phyloP scores from a whole-genome alignment of 192 early-diverging fungal genomes.

The Mycoemilia scoparia region DNA sequence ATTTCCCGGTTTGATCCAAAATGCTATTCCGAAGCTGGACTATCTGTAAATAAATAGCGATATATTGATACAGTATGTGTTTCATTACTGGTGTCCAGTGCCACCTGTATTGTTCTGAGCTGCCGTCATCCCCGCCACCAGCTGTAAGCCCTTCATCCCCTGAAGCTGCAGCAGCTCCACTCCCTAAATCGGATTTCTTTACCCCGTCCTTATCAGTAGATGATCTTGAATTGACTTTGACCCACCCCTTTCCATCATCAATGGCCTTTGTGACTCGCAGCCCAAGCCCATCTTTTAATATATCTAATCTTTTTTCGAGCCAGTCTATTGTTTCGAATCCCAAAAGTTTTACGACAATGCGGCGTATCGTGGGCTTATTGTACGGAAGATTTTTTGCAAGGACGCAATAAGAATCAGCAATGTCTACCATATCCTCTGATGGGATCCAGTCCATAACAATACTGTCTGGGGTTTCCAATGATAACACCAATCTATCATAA shows the following conservation, averaged over 20 bases:
- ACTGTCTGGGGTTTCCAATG: conserved; percentile 19
- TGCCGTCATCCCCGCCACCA: conserved; percentile 1
- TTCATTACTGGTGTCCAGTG: conserved; percentile 32
- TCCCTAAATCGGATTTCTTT: too few relatives aligned
- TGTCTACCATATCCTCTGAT: conserved; percentile 25
- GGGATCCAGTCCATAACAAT: conserved; percentile 22
- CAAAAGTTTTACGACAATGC: conserved; percentile 27
- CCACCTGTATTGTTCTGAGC: conserved; percentile 24
- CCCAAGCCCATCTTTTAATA: conserved; percentile 27
- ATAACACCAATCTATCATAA: conserved; percentile 17
- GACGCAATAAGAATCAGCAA: conserved; percentile 13
- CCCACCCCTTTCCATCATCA: conserved; percentile 23
- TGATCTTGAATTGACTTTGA: conserved; percentile 13
- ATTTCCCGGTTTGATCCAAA: conserved; percentile 5
- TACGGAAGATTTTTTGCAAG: conserved; percentile 20
- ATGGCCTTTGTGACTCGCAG: conserved; percentile 24
- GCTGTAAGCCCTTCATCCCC: conserved; percentile 1
- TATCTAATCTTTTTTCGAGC: conserved; percentile 28
- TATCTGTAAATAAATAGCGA: conserved; percentile 19
- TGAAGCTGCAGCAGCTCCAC: too few relatives aligned
- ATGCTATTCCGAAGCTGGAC: conserved; percentile 21
- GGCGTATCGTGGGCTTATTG: conserved; percentile 25
- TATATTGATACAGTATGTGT: conserved; percentile 28
- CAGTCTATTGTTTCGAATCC: conserved; percentile 20
- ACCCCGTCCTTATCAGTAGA: conserved; percentile 13